These are phyloP conservation scores for Arctium lappa DNA, from an alignment of 129 eudicot species.

Conservation along the genomic window DNA sequence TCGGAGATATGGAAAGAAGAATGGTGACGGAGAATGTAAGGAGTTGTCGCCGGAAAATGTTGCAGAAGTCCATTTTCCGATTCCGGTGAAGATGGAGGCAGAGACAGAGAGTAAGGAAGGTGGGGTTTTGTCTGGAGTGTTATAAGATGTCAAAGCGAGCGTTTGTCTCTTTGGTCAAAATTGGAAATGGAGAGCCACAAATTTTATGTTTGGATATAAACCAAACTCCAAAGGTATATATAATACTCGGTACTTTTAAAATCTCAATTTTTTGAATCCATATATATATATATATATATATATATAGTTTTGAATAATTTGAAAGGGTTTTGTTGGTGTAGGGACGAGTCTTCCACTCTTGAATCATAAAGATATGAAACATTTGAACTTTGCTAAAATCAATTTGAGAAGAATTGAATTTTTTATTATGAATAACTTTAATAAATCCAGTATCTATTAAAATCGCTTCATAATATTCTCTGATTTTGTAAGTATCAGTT, in stretches of 20 bases:
- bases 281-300: too few relatives aligned
- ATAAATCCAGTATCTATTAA: too few relatives aligned
- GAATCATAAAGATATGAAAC: too few relatives aligned
- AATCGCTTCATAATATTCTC: too few relatives aligned
- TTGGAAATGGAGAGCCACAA: constrained; percentile 29
- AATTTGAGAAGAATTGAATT: too few relatives aligned
- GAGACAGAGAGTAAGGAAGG: neutral
- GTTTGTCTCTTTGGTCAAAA: constrained; percentile 31
- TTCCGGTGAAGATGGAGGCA: constrained; percentile 1
- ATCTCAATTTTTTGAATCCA: neutral
- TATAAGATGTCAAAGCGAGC: constrained; percentile 23
- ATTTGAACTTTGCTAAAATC: too few relatives aligned
- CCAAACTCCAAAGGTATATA: constrained; percentile 22
- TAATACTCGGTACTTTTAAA: neutral
- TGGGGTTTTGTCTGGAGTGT: neutral
- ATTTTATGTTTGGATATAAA: constrained; percentile 26
- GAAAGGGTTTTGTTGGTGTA: too few relatives aligned
- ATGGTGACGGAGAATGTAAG: constrained; percentile 4
- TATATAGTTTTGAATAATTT: too few relatives aligned
- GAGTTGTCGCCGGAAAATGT: constrained; percentile 13
- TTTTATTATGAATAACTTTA: too few relatives aligned
- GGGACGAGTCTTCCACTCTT: too few relatives aligned
- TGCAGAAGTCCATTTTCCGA: constrained; percentile 1
- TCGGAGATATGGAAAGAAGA: constrained; percentile 6
- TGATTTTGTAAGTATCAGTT: too few relatives aligned